Conservation (phyloP, 73 alveolate genomes). For the Paramecium biaurelia region DNA sequence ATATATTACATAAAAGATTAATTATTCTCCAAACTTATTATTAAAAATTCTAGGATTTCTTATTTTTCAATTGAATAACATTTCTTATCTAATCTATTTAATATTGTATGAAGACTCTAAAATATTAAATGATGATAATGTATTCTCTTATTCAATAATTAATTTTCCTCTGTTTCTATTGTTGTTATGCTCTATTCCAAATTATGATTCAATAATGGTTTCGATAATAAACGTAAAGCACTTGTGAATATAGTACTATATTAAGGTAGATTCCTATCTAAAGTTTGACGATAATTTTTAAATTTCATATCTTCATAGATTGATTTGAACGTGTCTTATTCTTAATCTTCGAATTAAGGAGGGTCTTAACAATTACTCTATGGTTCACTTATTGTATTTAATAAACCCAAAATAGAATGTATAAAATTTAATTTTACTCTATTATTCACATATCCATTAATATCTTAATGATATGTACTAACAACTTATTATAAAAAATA, state of each 20-base stretch:
- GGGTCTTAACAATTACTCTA: background rate
- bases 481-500: background rate
- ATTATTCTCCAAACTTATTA: background rate
- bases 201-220: background rate
- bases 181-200: background rate
- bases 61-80: background rate
- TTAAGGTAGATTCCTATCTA: background rate
- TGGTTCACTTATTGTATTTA: background rate
- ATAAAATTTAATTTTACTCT: background rate
- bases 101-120: background rate
- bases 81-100: background rate
- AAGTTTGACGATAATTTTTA: background rate
- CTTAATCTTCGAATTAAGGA: background rate
- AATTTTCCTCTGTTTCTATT: background rate
- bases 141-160: background rate
- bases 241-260: background rate
- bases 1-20: background rate
- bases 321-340: background rate
- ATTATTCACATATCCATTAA: background rate
- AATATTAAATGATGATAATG: slow-evolving; percentile 13
- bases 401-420: background rate
- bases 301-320: background rate
- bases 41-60: background rate
- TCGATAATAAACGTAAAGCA: background rate
- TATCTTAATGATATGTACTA: background rate